A percentile compares a stretch with the other conserved stretches of the same genome.
Evolutionary conservation across 2,329 filamentous ascomycete genomes (phyloP).

Genomic region (Penicillium oxalicum): DNA sequence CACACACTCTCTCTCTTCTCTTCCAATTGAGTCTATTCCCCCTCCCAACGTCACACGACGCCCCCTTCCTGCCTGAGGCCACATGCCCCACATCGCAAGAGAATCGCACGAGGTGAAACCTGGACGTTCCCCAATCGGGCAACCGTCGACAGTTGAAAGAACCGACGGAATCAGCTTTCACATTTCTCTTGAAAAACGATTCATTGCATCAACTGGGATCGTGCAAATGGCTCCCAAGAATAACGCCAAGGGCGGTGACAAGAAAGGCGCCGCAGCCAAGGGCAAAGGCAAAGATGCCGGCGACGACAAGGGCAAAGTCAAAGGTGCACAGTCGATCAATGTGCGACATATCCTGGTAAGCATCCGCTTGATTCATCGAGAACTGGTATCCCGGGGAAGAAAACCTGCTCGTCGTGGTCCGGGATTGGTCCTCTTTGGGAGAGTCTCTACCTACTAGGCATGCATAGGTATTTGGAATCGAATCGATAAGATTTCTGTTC

Average conservation of each 20-base stretch:
- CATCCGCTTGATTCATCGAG: slow-evolving; percentile 4
- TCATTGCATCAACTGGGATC: background rate
- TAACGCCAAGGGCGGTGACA: slow-evolving; percentile 34
- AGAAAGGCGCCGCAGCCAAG: slow-evolving; percentile 26
- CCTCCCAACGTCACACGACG: too few relatives aligned
- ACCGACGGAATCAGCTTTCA: too few relatives aligned
- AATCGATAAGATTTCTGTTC: too few relatives aligned
- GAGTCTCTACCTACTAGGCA: too few relatives aligned
- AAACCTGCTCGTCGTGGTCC: background rate
- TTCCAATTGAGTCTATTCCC: too few relatives aligned
- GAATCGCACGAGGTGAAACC: slow-evolving; percentile 3
- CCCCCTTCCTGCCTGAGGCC: slow-evolving; percentile 3
- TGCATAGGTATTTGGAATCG: too few relatives aligned
- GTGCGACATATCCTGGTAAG: slow-evolving; percentile 56
- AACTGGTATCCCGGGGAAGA: slow-evolving; percentile 9
- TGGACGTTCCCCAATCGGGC: too few relatives aligned
- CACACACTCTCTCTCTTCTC: too few relatives aligned
- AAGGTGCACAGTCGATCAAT: slow-evolving; percentile 59
- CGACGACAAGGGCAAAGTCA: slow-evolving; percentile 43
- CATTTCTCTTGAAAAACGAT: too few relatives aligned
- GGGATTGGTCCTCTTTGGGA: too few relatives aligned
- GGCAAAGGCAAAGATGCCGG: slow-evolving; percentile 36
- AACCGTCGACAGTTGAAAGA: too few relatives aligned
- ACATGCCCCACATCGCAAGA: slow-evolving; percentile 7
- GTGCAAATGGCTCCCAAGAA: slow-evolving; percentile 39